phyloP scores from a whole-genome alignment of 1,284 basidiomycete genomes.

The Sporisorium exsertum region DNA sequence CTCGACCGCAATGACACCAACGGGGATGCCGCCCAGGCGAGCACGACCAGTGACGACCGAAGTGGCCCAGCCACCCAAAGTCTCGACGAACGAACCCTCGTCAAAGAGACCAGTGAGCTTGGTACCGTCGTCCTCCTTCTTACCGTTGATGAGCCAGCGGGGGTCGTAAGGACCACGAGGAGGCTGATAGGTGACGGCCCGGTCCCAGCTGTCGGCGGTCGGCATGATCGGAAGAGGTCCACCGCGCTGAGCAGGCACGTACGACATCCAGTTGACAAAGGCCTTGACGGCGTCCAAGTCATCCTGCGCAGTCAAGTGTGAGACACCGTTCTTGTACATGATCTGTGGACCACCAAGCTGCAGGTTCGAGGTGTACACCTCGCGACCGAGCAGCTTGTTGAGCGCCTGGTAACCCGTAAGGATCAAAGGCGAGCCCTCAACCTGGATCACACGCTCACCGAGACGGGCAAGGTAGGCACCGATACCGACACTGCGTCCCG shows the following conservation, averaged over 20 bases:
- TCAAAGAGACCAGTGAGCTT: constrained; percentile 86
- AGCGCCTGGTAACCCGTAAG: constrained; percentile 95
- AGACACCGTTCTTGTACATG: constrained; percentile 78
- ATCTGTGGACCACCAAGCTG: constrained; percentile 95
- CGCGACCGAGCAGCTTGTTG: constrained; percentile 98
- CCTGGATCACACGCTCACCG: constrained; percentile 97
- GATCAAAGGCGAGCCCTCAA: constrained; percentile 99
- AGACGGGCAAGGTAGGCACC: constrained; percentile 98
- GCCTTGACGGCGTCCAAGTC: constrained; percentile 75
- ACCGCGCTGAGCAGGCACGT: constrained; percentile 74
- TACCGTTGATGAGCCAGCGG: constrained; percentile 96
- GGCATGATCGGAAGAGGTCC: constrained; percentile 55
- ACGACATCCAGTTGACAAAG: constrained; percentile 89
- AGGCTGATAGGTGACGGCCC: constrained; percentile 88
- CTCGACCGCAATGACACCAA: constrained; percentile 97
- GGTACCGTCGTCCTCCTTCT: constrained; percentile 80
- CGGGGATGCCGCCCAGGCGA: constrained; percentile 94
- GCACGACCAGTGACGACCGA: constrained; percentile 82
- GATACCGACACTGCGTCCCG: constrained; percentile 97
- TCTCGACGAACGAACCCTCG: constrained; percentile 94
- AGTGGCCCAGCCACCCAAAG: constrained; percentile 73
- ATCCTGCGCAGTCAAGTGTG: constrained; percentile 91
- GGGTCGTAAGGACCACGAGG: constrained; percentile 97
- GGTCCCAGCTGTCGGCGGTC: constrained; percentile 79
- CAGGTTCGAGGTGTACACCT: constrained; percentile 98